Conservation (phyloP, 495 filamentous ascomycete genomes). For the Xylaria intraflava region DNA sequence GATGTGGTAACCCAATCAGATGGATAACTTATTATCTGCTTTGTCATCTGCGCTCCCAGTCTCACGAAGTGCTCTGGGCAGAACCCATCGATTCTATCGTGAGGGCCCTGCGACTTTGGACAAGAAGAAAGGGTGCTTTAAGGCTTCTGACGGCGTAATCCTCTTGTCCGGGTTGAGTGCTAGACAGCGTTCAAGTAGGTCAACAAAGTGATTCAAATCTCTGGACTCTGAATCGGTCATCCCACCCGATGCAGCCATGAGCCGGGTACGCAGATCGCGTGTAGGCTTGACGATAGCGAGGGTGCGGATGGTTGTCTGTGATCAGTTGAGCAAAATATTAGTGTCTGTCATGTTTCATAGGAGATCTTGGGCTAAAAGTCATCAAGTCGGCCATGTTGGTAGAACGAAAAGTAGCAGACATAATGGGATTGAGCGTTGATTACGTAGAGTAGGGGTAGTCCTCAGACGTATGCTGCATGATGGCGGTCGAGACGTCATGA, state of each 20-base stretch:
- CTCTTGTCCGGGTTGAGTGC: constrained; percentile 90
- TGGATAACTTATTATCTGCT: not conserved
- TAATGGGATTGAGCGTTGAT: not conserved
- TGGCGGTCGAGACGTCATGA: too few species aligned
- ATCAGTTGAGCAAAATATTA: not conserved
- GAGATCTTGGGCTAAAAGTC: not conserved
- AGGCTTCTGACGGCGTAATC: constrained; percentile 75
- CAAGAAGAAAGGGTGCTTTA: constrained; percentile 74
- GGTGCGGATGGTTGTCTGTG: constrained; percentile 57
- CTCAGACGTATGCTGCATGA: not conserved
- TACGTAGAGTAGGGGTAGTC: not conserved
- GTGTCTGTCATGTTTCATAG: constrained; percentile 1
- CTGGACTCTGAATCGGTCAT: constrained; percentile 69
- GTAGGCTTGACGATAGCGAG: constrained; percentile 73
- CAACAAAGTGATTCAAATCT: constrained; percentile 73
- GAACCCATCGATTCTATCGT: constrained; percentile 12
- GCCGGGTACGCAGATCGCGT: constrained; percentile 70
- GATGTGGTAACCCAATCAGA: not conserved
- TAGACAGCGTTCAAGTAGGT: constrained; percentile 80
- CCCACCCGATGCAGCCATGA: constrained; percentile 65
- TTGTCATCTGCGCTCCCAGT: not conserved
- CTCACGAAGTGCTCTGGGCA: not conserved
- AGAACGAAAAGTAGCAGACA: not conserved
- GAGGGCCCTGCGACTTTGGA: constrained; percentile 19
- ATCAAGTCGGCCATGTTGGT: too few species aligned